Evolutionary conservation across 1,284 basidiomycete species (phyloP).

Genomic region (Puccinia coronata): DNA sequence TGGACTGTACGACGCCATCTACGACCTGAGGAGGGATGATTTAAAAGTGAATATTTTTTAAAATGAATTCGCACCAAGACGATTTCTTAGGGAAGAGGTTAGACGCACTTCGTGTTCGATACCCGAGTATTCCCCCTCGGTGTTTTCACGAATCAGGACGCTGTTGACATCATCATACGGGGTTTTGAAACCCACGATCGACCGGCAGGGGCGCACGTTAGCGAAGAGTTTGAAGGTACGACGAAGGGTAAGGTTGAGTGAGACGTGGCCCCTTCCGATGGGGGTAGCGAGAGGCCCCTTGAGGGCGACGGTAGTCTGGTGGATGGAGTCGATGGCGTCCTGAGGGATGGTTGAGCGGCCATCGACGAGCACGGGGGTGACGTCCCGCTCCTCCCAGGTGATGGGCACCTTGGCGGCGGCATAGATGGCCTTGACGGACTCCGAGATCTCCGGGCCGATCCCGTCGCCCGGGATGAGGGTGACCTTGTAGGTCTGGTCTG

Average conservation of each 20-base stretch:
- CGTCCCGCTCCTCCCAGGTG: conserved; percentile 98
- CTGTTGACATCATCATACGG: conserved; percentile 98
- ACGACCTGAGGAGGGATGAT: conserved; percentile 60
- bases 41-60: background rate
- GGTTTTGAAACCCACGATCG: conserved; percentile 95
- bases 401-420: conserved; percentile 90
- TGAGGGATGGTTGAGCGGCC: conserved; percentile 98
- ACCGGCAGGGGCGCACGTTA: conserved; percentile 94
- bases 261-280: conserved; percentile 99
- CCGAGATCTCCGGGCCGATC: conserved; percentile 97
- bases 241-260: conserved; percentile 92
- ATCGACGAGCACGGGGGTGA: conserved; percentile 86
- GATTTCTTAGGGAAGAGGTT: background rate
- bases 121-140: conserved; percentile 99
- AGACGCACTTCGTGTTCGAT: conserved; percentile 85
- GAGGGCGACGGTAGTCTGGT: conserved; percentile 95
- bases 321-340: conserved; percentile 83
- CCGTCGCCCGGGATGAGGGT: conserved; percentile 90
- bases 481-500: conserved; percentile 75
- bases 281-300: conserved; percentile 69
- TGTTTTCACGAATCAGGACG: conserved; percentile 98
- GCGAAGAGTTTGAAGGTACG: conserved; percentile 98
- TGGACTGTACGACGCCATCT: conserved; percentile 98
- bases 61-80: too few relatives aligned
- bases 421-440: conserved; percentile 94